Evolutionary conservation across 2,329 filamentous ascomycete species (phyloP), one percentile per base, ranked within the genome.

Genomic region (Hypomyces perniciosus): DNA sequence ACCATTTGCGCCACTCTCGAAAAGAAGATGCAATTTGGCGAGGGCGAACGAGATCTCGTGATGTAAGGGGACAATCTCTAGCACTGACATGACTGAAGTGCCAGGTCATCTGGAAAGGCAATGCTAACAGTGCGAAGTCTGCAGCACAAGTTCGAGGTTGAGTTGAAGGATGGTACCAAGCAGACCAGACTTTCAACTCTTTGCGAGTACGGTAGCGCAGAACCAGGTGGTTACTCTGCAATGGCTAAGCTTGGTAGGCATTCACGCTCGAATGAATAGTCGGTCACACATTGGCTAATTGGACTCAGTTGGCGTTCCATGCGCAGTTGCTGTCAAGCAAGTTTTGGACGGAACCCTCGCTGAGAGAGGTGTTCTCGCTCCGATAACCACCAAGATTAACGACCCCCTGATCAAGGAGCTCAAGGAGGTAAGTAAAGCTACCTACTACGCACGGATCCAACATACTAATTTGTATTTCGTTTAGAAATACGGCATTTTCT

Each of bases 1-100:
- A 92, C 88, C n/a, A 82, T 96, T 37, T 96, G 90, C 73, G 89
- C 88, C 31, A 87, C 84, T 3, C 80, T 96, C 30, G 90, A 95
- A 77, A 74, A 88, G 77, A 95, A 95, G 83, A 95, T 95, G 88
- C 81, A 88, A 70, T 96, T 85, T 69, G 86, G 81, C 64, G 76
- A 86, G 61, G 85, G 80, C 54, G 90, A 96, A 81, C 85, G 90
- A 53, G 90, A 95, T 69, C 75, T 95, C 58, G 87, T 93, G 57
- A 81, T 87, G 9, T 43, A 5, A 7, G 1, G 8, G 20, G 12
- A 26, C 20, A 12, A 7, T 44, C 27, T 12, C 27, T 13, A 44
- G 29, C 26, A 9, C 41, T 28, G 8, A 8, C 33, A 35, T 35
- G 20, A 20, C 3, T 20, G 20, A 20, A 20, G 20, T 20, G 20